A percentile compares a stretch with the other conserved stretches of the same genome.
Conservation (phyloP, 2,329 filamentous ascomycete genomes). For the Emergomyces orientalis region DNA sequence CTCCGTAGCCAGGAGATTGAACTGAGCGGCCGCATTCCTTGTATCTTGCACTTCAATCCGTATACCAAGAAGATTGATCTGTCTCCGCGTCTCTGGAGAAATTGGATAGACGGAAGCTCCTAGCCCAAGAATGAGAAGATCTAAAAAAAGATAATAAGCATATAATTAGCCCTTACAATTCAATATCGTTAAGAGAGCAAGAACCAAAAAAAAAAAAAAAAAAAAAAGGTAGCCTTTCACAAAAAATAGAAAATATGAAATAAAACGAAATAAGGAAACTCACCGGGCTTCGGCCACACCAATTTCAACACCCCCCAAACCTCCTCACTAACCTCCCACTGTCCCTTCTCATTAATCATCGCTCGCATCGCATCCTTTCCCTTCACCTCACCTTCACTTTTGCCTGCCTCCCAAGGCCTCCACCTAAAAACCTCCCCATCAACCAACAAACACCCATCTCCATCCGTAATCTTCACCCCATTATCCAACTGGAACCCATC, state of each 20-base stretch:
- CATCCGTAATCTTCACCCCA: slow-evolving; percentile 59
- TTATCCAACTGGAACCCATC: slow-evolving; percentile 84
- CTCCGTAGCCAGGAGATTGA: slow-evolving; percentile 91
- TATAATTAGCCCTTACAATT: slow-evolving; percentile 10
- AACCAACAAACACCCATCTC: slow-evolving; percentile 66
- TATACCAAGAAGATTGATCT: slow-evolving; percentile 70
- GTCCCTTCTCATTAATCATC: slow-evolving; percentile 65
- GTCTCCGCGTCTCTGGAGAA: slow-evolving; percentile 60
- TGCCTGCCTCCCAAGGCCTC: slow-evolving; percentile 62
- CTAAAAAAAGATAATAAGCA: slow-evolving; percentile 40
- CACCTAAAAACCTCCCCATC: slow-evolving; percentile 82
- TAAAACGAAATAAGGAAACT: slow-evolving; percentile 24
- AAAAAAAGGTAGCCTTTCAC: not conserved
- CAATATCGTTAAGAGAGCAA: not conserved
- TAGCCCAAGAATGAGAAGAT: slow-evolving; percentile 81
- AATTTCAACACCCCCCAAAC: slow-evolving; percentile 67
- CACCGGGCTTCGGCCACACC: slow-evolving; percentile 83
- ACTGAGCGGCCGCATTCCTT: slow-evolving; percentile 85
- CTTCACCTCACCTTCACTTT: slow-evolving; percentile 23
- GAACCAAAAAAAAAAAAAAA: no score
- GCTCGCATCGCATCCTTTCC: slow-evolving; percentile 31
- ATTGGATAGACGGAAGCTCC: slow-evolving; percentile 67
- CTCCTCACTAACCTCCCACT: slow-evolving; percentile 64
- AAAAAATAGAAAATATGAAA: slow-evolving; percentile 5
- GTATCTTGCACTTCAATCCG: slow-evolving; percentile 85